A percentile compares a stretch with the other conserved stretches of the same genome.
Conservation (phyloP, 768 basidiomycete species). For the Phanerochaete carnosa region DNA sequence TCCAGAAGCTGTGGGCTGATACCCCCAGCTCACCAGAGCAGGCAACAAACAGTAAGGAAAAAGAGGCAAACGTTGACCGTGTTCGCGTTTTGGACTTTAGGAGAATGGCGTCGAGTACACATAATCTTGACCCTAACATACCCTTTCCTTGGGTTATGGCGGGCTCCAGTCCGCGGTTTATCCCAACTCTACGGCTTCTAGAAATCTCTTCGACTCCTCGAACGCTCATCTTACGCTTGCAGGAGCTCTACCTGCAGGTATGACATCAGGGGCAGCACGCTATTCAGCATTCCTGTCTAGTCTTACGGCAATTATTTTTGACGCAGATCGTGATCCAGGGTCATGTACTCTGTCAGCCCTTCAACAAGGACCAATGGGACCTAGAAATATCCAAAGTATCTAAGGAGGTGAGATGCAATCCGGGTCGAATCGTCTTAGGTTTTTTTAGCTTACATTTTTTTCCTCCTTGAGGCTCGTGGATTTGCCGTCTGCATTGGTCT, state of each 20-base stretch:
- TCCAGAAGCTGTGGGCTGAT: not conserved
- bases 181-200: not conserved
- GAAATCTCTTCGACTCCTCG: not conserved
- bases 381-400: not conserved
- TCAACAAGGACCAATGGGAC: not conserved
- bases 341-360: not conserved
- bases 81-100: not conserved
- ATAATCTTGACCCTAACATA: not conserved
- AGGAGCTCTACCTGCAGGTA: not conserved
- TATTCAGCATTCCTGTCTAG: not conserved
- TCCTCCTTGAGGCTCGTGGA: not conserved
- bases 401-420: no score
- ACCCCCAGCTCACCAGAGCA: not conserved
- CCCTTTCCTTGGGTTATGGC: not conserved
- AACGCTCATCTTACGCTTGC: not conserved
- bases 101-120: not conserved
- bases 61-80: not conserved
- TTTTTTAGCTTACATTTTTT: no score
- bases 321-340: not conserved
- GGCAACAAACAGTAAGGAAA: not conserved
- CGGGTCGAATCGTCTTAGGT: no score
- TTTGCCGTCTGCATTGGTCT: conserved; percentile 2
- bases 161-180: not conserved
- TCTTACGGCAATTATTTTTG: not conserved
- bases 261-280: no score